Conservation (phyloP, 345 rosid species). For the Brassica nigra region DNA sequence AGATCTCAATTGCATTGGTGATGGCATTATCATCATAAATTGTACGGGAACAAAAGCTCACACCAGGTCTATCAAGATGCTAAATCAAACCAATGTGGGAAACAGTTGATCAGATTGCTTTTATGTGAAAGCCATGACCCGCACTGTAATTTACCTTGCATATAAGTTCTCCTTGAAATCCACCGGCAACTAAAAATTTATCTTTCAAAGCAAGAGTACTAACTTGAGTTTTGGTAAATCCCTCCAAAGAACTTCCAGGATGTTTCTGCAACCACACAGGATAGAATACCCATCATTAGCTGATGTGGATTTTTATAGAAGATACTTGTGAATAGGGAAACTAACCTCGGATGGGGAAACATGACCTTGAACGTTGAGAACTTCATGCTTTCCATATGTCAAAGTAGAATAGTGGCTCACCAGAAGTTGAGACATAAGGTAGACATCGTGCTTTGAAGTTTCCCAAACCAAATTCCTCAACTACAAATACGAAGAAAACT, state of each 20-base stretch:
- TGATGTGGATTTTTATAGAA: neutral
- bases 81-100: neutral
- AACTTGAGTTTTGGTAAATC: neutral
- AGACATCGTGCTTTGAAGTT: too few relatives aligned
- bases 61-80: neutral
- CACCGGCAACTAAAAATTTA: neutral
- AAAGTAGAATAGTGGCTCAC: neutral
- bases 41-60: neutral
- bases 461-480: neutral
- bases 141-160: neutral
- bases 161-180: neutral
- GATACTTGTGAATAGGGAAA: too few relatives aligned
- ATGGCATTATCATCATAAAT: neutral
- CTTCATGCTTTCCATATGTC: neutral
- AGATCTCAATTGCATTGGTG: neutral
- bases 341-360: neutral
- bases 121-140: neutral
- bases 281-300: neutral
- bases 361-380: neutral
- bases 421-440: neutral
- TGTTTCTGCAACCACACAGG: neutral
- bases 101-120: neutral
- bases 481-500: neutral
- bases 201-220: neutral
- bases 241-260: neutral